Evolutionary conservation across 164 flowering plant genomes (phyloP).

Genomic region (Brasenia schreberi): DNA sequence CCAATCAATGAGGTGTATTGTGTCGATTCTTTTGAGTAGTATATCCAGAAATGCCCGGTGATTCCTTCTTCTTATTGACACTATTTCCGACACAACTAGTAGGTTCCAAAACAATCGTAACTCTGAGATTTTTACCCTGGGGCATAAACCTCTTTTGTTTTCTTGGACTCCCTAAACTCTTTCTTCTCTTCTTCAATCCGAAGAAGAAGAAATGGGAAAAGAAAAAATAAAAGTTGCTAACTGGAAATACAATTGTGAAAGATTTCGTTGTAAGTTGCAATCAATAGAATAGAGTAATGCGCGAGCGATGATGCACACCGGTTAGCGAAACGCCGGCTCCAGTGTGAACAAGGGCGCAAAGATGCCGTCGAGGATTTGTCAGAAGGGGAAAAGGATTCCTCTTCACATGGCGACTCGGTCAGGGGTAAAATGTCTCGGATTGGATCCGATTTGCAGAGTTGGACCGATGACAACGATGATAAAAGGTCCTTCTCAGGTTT

Average conservation of each 20-base stretch:
- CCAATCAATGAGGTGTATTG: too few species aligned
- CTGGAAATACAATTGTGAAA: not conserved
- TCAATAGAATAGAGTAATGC: too few species aligned
- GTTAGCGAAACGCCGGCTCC: conserved; percentile 39
- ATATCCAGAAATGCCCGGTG: conserved; percentile 1
- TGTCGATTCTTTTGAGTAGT: too few species aligned
- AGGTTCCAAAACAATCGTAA: not conserved
- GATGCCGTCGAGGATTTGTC: conserved; percentile 60
- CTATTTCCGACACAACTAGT: not conserved
- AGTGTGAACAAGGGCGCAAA: conserved; percentile 54
- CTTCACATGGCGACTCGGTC: conserved; percentile 11
- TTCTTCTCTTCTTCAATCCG: not conserved
- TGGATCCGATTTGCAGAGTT: conserved; percentile 39
- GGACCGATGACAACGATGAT: conserved; percentile 37
- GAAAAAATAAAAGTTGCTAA: not conserved
- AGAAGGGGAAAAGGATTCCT: conserved; percentile 58
- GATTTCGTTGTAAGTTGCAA: too few species aligned
- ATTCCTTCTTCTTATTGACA: not conserved
- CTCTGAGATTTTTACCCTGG: not conserved
- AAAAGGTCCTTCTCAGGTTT: conserved; percentile 57
- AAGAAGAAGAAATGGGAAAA: not conserved
- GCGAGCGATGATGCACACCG: conserved; percentile 54
- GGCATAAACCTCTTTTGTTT: not conserved
- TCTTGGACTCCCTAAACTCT: too few species aligned
- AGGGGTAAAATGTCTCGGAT: conserved; percentile 25